Evolutionary conservation across 257 asterid genomes (phyloP).

Genomic region (Jacaranda copaia): DNA sequence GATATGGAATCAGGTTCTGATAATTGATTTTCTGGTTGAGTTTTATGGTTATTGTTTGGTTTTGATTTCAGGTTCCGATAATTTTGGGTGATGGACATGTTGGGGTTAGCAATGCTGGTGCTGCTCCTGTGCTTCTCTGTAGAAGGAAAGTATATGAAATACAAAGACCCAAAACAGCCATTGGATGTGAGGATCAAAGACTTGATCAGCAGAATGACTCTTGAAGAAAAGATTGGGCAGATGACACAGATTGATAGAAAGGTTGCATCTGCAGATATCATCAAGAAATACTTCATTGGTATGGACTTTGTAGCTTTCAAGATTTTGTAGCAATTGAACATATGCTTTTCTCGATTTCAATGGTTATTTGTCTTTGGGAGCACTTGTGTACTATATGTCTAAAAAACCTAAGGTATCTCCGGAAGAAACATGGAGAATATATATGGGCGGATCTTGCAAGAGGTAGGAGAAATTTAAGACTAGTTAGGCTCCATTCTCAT

Average conservation of each 20-base stretch:
- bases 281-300: conserved; percentile 38
- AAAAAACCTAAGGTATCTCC: neutral
- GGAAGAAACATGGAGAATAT: too few relatives aligned
- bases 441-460: too few relatives aligned
- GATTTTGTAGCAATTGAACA: neutral
- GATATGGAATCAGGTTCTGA: too few relatives aligned
- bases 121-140: conserved; percentile 22
- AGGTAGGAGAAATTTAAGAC: too few relatives aligned
- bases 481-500: too few relatives aligned
- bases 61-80: neutral
- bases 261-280: conserved; percentile 15
- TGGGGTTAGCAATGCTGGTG: neutral
- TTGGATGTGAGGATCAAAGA: conserved; percentile 31
- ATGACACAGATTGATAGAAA: conserved; percentile 36
- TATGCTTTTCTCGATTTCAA: neutral
- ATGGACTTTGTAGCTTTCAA: neutral
- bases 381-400: neutral
- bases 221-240: conserved; percentile 47
- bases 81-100: conserved; percentile 13
- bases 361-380: neutral
- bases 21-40: neutral
- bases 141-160: conserved; percentile 24
- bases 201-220: conserved; percentile 39
- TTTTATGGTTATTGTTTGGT: neutral
- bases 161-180: conserved; percentile 35